These are phyloP conservation scores for Metschnikowia gelsemii DNA, from an alignment of 805 yeast genomes.

Conservation along the genomic window DNA sequence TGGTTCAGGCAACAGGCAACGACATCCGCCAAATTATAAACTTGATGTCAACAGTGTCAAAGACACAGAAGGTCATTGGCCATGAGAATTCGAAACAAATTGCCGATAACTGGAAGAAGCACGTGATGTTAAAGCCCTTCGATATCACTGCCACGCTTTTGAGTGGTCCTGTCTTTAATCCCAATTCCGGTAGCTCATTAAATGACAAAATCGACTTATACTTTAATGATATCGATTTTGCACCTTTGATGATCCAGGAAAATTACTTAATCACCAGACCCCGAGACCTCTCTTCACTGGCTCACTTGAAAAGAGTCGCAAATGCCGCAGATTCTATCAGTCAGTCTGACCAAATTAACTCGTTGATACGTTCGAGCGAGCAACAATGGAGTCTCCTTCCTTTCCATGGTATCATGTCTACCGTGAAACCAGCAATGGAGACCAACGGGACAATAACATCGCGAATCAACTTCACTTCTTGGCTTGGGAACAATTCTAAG, in stretches of 20 bases:
- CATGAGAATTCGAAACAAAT: conserved; percentile 62
- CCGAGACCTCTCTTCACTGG: conserved; percentile 39
- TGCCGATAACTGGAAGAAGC: conserved; percentile 79
- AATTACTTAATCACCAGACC: conserved; percentile 77
- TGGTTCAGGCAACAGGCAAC: conserved; percentile 80
- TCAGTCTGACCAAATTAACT: conserved; percentile 78
- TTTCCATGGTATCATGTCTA: conserved; percentile 81
- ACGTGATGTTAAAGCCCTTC: conserved; percentile 86
- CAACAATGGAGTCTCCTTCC: conserved; percentile 96
- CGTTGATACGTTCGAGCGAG: conserved; percentile 81
- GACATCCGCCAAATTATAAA: conserved; percentile 95
- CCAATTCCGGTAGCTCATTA: conserved; percentile 51
- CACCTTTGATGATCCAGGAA: conserved; percentile 95
- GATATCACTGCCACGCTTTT: conserved; percentile 76
- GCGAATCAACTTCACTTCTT: conserved; percentile 75
- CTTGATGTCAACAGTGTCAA: conserved; percentile 78
- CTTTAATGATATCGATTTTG: conserved; percentile 91
- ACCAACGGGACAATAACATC: conserved; percentile 71
- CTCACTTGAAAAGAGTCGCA: conserved; percentile 63
- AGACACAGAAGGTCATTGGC: conserved; percentile 64
- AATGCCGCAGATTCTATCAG: conserved; percentile 86
- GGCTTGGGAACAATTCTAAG: conserved; percentile 91
- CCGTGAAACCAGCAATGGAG: conserved; percentile 73
- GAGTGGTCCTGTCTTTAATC: conserved; percentile 56
- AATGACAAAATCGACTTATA: conserved; percentile 85